Evolutionary conservation across 805 yeast genomes (phyloP), one percentile per base, ranked within the genome.

Genomic region (Monosporozyma unispora): DNA sequence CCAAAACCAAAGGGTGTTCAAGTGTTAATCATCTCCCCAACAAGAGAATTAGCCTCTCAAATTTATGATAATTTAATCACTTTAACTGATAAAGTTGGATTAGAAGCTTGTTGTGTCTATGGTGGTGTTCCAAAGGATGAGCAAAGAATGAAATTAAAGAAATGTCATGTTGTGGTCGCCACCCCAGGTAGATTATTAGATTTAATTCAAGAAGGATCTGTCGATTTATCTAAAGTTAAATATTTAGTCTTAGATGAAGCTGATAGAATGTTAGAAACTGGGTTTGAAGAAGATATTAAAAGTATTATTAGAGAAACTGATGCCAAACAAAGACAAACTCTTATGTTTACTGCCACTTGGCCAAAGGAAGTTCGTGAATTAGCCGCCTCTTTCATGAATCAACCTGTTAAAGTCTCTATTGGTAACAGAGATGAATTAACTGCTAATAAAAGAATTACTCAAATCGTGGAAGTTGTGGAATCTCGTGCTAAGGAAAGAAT

Each of bases 301-400:
- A 74, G 77, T 54, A 88, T 93, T 56, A 80, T 93, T 63, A 78
- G 83, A 44, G 71, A 74, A 50, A 76, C 87, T 14, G 72, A 77
- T 22, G 62, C 69, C 29, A 47, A 61, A 3, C 64, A 68, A 23
- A 75, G 98, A 71, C 98, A 91, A 70, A 93, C 99, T 0, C 75
- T 93, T 55, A 93, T 93, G 98, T 93, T 93, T 70, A 91, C 99
- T 9, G 99, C 99, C n/a, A 93, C 99, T 1, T 93, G 99, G 99
- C 99, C 99, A n/a, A 87, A 86, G 60, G 96, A 91, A 70, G 98
- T 93, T 33, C 82, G 98, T 63, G 95, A 88, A 55, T 76, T 93
- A 54, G 99, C 99, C 8, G 64, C 81, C 18, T 78, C 84, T 6
- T 93, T 84, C 69, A 86, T 93, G 95, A 79, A 76, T 21, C 60